Percentiles rank a stretch among this genome's conserved stretches.
Evolutionary conservation across 352 stramenopile species (phyloP).

Genomic region (Pythium scleroteichum): DNA sequence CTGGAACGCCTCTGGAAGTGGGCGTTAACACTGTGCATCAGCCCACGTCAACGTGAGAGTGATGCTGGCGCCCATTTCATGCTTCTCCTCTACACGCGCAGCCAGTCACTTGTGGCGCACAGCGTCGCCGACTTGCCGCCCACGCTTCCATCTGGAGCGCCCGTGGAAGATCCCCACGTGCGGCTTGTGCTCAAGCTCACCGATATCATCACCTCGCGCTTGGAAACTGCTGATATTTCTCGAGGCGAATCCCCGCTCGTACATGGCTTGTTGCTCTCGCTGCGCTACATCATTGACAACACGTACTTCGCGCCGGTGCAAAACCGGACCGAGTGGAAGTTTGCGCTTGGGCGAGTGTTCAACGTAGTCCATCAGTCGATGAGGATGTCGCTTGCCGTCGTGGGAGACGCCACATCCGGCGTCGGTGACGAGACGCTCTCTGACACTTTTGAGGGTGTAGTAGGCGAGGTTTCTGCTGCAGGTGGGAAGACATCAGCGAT

Average conservation of each 20-base stretch:
- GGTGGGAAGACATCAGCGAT: conserved; percentile 50
- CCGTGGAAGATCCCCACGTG: conserved; percentile 28
- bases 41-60: conserved; percentile 78
- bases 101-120: conserved; percentile 45
- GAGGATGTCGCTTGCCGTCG: conserved; percentile 61
- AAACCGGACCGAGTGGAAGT: conserved; percentile 38
- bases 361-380: conserved; percentile 58
- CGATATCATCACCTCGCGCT: conserved; percentile 44
- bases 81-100: conserved; percentile 71
- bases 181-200: conserved; percentile 64
- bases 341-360: conserved; percentile 54
- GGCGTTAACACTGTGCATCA: conserved; percentile 68
- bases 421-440: conserved; percentile 63
- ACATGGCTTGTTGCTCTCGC: conserved; percentile 71
- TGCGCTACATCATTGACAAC: conserved; percentile 77
- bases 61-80: conserved; percentile 88
- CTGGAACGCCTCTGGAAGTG: conserved; percentile 62
- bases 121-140: conserved; percentile 23
- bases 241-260: conserved; percentile 66
- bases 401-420: conserved; percentile 73
- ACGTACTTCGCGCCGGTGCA: conserved; percentile 43
- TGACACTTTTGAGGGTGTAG: conserved; percentile 57
- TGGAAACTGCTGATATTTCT: conserved; percentile 35
- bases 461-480: conserved; percentile 64
- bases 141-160: not conserved